Base-by-base conservation (phyloP, 805 yeast species). In the Metschnikowia henanensis region DNA sequence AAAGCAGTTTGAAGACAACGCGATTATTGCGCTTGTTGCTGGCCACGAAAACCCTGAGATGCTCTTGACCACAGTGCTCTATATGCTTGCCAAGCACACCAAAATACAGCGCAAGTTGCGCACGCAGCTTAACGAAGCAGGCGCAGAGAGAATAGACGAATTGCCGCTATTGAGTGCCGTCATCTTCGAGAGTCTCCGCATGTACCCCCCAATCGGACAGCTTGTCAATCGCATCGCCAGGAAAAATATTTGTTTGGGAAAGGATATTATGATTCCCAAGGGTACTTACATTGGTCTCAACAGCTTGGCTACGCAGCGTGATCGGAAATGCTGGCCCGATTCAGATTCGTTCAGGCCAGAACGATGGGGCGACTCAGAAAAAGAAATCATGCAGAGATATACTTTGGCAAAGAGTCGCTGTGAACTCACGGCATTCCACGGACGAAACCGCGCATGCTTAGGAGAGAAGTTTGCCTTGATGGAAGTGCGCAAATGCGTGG, bases 11-110 rank as follows among this genome's bases (percentile, higher is more conserved):
- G 58, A 66, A 2, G 84, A 80, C 53, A 80, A 80, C 56, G 65
- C 77, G 15, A 73, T 78, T 7, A 79, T 80, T 15, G 63, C 78
- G 3, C 58, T 80, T 53, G 76, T 80, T 35, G 85, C 85, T 0
- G 85, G 84, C 0, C 85, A 80, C 57, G 85, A 80, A 51, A 80
- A 80, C 47, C 85, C 85, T 0, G 80, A 78, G 46, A 54, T 80
- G 19, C 58, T 79, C 9, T 51, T 79, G 47, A 68, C 76, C 0
- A 75, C 81, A 0, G 52, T 74, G 5, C 49, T 80, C 2, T 79
- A 71, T 44, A 49, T 76, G 12, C 51, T 80, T 21, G 77, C 76
- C 1, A 79, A 78, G 45, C 40, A 71, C 49, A 60, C 59, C 1
- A 37, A 50, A 0, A 43, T 66, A 6, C 81, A 76, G 46, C 25